Evolutionary conservation across 208 protist genomes (phyloP).

Genomic region (Vickermania ingenoplastis): DNA sequence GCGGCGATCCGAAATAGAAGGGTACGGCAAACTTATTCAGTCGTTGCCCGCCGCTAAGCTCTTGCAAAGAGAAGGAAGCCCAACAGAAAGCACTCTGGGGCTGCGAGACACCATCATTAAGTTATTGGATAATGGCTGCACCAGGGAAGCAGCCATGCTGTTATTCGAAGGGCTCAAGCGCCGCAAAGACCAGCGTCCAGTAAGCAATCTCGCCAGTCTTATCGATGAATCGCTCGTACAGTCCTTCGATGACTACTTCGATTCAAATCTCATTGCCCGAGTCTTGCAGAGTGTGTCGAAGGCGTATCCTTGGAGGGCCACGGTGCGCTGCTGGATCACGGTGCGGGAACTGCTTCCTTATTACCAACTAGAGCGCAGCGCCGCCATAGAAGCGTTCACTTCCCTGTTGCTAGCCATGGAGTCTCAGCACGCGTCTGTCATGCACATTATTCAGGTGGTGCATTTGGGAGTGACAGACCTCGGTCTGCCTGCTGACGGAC

Average conservation of each 20-base stretch:
- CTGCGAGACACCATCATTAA: neutral
- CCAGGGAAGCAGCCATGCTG: neutral
- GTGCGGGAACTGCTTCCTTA: neutral
- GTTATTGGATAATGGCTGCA: neutral
- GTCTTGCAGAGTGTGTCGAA: neutral
- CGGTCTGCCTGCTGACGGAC: neutral
- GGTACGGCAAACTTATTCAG: too few species aligned
- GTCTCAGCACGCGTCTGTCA: neutral
- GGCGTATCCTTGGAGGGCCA: neutral
- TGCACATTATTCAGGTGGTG: neutral
- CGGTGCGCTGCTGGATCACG: neutral
- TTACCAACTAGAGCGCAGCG: neutral
- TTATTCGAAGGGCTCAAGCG: neutral
- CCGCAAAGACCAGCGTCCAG: neutral
- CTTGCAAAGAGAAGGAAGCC: too few species aligned
- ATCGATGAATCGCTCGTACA: neutral
- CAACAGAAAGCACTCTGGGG: too few species aligned
- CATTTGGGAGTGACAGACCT: neutral
- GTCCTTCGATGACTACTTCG: neutral
- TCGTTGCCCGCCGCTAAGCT: too few species aligned
- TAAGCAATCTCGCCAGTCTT: too few species aligned
- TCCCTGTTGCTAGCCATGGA: neutral
- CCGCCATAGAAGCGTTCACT: neutral
- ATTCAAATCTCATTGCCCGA: neutral
- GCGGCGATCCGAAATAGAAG: too few species aligned